Base-by-base conservation (phyloP, 139 green algal species). In the Tetradesmus lagerheimii region DNA sequence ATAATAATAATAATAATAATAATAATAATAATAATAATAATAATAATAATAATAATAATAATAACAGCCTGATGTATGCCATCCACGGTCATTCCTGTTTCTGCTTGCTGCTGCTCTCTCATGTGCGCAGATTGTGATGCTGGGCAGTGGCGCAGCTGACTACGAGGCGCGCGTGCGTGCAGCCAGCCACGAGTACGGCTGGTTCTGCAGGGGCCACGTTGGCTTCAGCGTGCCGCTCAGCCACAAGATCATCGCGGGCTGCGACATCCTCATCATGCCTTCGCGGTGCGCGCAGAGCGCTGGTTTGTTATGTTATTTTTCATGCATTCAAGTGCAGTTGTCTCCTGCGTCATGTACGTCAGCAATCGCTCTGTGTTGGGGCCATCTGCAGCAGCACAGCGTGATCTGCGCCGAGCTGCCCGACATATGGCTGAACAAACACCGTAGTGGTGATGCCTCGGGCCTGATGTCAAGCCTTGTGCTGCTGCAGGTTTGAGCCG, bases 181-280 rank as follows among this genome's bases (percentile, higher is more conserved):
- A 47, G 89, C 90, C 0, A 91, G 95, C 89, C 41, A 83, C 35
- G 82, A 94, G 80, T 90, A 93, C 53, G 94, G 93, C 12, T 92
- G 89, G 90, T 92, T 89, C 71, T 95, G 96, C 77, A 87, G 95
- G 4, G 93, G 92, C 47, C 95, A 93, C 92, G 95, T 98, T 29
- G 95, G 95, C 20, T 99, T 98, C 94, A 95, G 87, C 43, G 95
- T 98, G 9, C 93, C 95, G 29, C 93, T 98, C 38, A 94, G 95
- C 16, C 97, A 99, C 92, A 93, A 94, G 50, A 98, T 98, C 90
- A 95, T 97, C 27, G 96, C 97, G 0, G 95, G 92, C 18, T 95
- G 92, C 53, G 97, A 98, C 94, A 96, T 98, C 16, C 88, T 99
- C 77, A 94, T 99, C 45, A 98, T 99, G 95, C 97, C 97, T 16